phyloP scores from a whole-genome alignment of 148 eudicot genomes.

The Rhododendron henanense region DNA sequence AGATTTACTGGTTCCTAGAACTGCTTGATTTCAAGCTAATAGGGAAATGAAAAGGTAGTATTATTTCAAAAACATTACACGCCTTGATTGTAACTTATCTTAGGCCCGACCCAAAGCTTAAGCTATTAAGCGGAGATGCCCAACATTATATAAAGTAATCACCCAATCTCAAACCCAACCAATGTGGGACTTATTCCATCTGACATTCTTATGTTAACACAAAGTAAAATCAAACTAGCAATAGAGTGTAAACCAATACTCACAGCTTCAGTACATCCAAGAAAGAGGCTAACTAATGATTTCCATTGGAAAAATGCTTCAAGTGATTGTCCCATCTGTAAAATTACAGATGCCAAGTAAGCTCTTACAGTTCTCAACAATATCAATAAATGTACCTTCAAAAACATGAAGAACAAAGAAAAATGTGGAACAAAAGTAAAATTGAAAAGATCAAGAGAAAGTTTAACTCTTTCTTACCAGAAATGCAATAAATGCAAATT shows the following conservation, averaged over 20 bases:
- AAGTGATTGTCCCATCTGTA: conserved; percentile 99
- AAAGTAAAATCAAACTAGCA: background rate
- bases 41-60: background rate
- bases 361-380: background rate
- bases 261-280: conserved; percentile 92
- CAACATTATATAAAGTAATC: background rate
- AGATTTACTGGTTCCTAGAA: background rate
- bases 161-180: background rate
- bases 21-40: background rate
- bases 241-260: conserved; percentile 26
- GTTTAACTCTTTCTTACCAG: conserved; percentile 44
- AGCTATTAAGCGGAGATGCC: background rate
- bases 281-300: conserved; percentile 69
- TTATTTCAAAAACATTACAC: background rate
- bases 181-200: background rate
- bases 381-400: background rate
- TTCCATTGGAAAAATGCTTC: conserved; percentile 97
- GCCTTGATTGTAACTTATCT: background rate
- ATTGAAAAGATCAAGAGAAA: background rate
- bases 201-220: background rate
- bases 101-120: background rate
- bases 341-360: conserved; percentile 10
- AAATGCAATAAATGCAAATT: conserved; percentile 85
- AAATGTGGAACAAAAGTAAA: background rate
- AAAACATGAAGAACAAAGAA: background rate